phyloP scores from a whole-genome alignment of 2,329 filamentous ascomycete genomes.

The Pleurostoma richardsiae region DNA sequence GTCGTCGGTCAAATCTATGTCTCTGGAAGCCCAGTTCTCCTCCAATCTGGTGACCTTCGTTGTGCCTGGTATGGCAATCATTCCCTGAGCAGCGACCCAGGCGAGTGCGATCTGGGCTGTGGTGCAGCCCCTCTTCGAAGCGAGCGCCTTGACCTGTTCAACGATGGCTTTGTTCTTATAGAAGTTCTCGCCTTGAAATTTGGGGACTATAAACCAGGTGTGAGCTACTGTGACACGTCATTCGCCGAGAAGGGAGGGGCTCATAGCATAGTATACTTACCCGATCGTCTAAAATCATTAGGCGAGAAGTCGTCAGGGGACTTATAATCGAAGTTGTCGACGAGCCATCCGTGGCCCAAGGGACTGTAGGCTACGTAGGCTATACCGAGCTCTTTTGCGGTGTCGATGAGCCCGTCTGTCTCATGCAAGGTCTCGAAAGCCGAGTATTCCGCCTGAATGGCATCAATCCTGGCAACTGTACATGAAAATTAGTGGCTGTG shows the following conservation, averaged over 20 bases:
- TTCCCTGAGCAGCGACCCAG: constrained; percentile 21
- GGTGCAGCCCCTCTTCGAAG: constrained; percentile 23
- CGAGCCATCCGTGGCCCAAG: constrained; percentile 41
- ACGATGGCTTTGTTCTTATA: constrained; percentile 35
- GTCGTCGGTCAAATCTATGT: constrained; percentile 25
- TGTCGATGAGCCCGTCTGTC: constrained; percentile 31
- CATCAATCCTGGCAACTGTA: constrained; percentile 40
- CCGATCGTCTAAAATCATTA: constrained; percentile 30
- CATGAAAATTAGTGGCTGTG: not conserved
- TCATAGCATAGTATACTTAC: constrained; percentile 15
- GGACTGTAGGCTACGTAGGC: constrained; percentile 41
- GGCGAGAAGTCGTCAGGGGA: constrained; percentile 38
- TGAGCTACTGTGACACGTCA: not conserved
- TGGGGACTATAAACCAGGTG: constrained; percentile 21
- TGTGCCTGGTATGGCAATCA: constrained; percentile 2
- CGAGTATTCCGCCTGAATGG: constrained; percentile 39
- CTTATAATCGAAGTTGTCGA: constrained; percentile 34
- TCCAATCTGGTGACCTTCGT: not conserved
- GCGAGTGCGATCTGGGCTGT: constrained; percentile 26
- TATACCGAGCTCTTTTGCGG: constrained; percentile 31
- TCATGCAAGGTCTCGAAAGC: constrained; percentile 35
- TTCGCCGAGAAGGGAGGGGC: not conserved
- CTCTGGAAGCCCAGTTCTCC: constrained; percentile 21
- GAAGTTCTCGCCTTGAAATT: constrained; percentile 38
- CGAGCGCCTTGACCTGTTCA: constrained; percentile 32